Percentiles rank a stretch among this genome's conserved stretches.
Evolutionary conservation across 2,329 filamentous ascomycete genomes (phyloP).

Genomic region (Alternaria longipes): DNA sequence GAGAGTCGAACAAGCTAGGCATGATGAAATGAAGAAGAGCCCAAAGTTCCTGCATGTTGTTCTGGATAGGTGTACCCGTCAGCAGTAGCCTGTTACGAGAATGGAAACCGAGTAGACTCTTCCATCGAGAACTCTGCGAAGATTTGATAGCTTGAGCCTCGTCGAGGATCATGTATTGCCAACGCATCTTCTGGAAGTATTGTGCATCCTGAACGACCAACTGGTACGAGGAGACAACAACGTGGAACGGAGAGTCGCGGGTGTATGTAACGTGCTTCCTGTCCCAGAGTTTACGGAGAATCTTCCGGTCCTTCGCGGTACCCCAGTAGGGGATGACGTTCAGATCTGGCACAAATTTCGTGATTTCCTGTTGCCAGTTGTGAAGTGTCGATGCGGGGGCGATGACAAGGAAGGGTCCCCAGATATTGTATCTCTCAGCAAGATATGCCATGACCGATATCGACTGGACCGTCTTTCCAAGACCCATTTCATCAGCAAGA

Average conservation of each 20-base stretch:
- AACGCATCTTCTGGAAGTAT: slow-evolving; percentile 99
- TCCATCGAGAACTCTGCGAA: slow-evolving; percentile 95
- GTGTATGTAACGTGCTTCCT: slow-evolving; percentile 96
- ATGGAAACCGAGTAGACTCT: slow-evolving; percentile 90
- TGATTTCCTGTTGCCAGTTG: slow-evolving; percentile 99
- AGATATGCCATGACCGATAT: slow-evolving; percentile 99
- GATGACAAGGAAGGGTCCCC: slow-evolving; percentile 97
- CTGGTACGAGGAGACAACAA: slow-evolving; percentile 96
- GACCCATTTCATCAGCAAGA: slow-evolving; percentile 98
- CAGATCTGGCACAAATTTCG: slow-evolving; percentile 90
- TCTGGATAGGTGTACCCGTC: slow-evolving; percentile 97
- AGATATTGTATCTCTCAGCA: slow-evolving; percentile 96
- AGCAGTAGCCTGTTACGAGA: slow-evolving; percentile 93
- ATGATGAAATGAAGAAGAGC: slow-evolving; percentile 98
- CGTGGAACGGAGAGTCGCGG: slow-evolving; percentile 92
- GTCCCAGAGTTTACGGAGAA: slow-evolving; percentile 98
- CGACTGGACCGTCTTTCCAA: slow-evolving; percentile 98
- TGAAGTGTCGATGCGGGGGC: slow-evolving; percentile 95
- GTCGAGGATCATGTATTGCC: slow-evolving; percentile 99
- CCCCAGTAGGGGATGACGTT: slow-evolving; percentile 99
- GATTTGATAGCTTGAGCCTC: slow-evolving; percentile 99
- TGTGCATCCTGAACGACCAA: slow-evolving; percentile 94
- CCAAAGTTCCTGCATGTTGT: slow-evolving; percentile 99
- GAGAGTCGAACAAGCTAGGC: slow-evolving; percentile 96
- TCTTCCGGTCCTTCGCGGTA: slow-evolving; percentile 90